A percentile compares a stretch with the other conserved stretches of the same genome.
Conservation (phyloP, 2,329 filamentous ascomycete genomes). For the Aspergillus chevalieri region DNA sequence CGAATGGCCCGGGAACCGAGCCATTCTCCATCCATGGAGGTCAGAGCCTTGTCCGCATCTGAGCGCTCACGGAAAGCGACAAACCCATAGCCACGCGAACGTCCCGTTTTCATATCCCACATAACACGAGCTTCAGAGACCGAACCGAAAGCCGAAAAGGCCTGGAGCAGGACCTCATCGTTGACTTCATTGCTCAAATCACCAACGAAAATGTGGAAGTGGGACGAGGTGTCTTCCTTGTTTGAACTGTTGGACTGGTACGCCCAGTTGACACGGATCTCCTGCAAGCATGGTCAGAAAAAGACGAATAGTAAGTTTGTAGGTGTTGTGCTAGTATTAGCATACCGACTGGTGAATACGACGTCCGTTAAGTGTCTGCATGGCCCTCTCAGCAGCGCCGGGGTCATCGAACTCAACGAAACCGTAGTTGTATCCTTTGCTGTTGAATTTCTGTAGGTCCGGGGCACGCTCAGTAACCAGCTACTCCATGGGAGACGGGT, state of each 20-base stretch:
- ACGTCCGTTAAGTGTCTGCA: conserved; percentile 93
- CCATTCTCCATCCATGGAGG: conserved; percentile 99
- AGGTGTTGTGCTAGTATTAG: conserved; percentile 8
- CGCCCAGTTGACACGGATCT: conserved; percentile 99
- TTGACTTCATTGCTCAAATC: conserved; percentile 98
- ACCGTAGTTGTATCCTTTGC: conserved; percentile 97
- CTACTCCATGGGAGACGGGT: too few relatives aligned
- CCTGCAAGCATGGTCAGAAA: conserved; percentile 48
- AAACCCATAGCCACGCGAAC: conserved; percentile 95
- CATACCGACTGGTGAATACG: conserved; percentile 91
- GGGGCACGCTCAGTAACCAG: too few relatives aligned
- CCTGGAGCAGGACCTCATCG: conserved; percentile 86
- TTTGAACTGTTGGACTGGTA: conserved; percentile 91
- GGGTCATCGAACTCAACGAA: conserved; percentile 99
- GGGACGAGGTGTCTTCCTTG: conserved; percentile 96
- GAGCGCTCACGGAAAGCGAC: conserved; percentile 91
- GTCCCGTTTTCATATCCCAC: conserved; percentile 99
- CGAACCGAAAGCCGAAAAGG: conserved; percentile 90
- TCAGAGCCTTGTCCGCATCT: conserved; percentile 92
- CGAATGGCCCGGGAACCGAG: conserved; percentile 95
- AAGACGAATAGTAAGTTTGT: not conserved
- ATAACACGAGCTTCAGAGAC: conserved; percentile 98
- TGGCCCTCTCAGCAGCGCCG: conserved; percentile 89
- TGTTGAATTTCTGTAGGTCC: conserved; percentile 49
- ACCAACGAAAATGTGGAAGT: conserved; percentile 98